Base-by-base conservation (phyloP, 768 basidiomycete species). In the Pisolithus microcarpus region DNA sequence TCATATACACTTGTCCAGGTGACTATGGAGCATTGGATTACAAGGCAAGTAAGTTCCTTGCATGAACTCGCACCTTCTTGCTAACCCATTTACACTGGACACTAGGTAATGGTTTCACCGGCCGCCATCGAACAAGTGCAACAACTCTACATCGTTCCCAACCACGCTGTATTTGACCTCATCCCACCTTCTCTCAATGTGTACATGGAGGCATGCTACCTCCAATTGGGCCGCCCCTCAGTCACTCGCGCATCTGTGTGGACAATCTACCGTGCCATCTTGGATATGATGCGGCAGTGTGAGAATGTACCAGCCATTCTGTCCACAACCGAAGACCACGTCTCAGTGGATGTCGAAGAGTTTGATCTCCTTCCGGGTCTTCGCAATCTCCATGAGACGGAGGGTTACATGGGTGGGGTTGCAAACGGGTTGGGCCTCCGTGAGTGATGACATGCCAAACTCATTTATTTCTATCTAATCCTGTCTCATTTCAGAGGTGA, bases 161-260 rank as follows among this genome's bases (percentile, higher is more conserved):
- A 65, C 48, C 62, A 73, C 46, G 56, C 57, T 3, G 63, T 72
- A 0, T 72, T 73, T 44, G 50, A 71, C 18, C 58, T 75, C 0
- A 62, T 67, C 4, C 71, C 73, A 1, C 57, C 58, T 0, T 42
- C 49, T 0, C 71, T 75, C 49, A 39, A 59, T n/a, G 7, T 28
- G 1, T 62, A 47, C n/a, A 64, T 56, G 0, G n/a, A 45, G 1
- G 18, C 44, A 0, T 47, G 58, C 13, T 72, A 69, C 42, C 13
- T 38, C 0, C 5, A 4, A 1, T 52, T 70, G 18, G 65, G 61
- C 1, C 13, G 21, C 1, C 69, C 69, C n/a, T n/a, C 31, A 23
- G 21, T 23, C 1, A 57, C 67, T 9, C 24, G 21, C 7, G 21
- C 51, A 2, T 57, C 58, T 5, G 60, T 65, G 43, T 69, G 69